Evolutionary conservation across 768 basidiomycete genomes (phyloP).

Genomic region (Tylopilus rubrobrunneus): DNA sequence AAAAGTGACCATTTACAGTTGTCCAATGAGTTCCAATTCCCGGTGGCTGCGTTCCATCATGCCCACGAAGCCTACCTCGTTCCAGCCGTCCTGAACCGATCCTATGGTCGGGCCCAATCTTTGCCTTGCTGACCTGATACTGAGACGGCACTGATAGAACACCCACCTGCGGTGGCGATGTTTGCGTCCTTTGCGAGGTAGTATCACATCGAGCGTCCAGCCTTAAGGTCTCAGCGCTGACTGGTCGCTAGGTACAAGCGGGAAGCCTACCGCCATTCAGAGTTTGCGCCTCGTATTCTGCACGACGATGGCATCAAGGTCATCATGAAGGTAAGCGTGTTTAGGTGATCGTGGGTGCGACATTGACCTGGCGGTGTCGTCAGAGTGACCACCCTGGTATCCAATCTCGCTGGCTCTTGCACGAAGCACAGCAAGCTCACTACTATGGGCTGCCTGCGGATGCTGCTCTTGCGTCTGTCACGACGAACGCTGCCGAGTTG

Average conservation of each 20-base stretch:
- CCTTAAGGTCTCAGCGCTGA: not conserved
- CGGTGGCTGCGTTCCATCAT: constrained; percentile 69
- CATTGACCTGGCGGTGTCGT: not conserved
- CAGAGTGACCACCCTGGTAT: constrained; percentile 66
- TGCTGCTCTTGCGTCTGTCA: constrained; percentile 72
- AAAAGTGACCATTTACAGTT: constrained; percentile 36
- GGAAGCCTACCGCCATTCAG: constrained; percentile 53
- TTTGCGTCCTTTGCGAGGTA: constrained; percentile 58
- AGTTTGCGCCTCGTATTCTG: constrained; percentile 54
- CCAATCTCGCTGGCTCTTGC: constrained; percentile 72
- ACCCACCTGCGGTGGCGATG: constrained; percentile 64
- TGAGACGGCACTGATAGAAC: constrained; percentile 28
- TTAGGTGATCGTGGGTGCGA: not conserved
- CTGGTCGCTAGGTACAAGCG: constrained; percentile 45
- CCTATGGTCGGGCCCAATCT: constrained; percentile 44
- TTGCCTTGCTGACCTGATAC: not conserved
- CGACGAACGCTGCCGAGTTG: constrained; percentile 62
- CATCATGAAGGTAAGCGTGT: constrained; percentile 43
- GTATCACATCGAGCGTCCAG: not conserved
- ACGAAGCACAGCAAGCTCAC: constrained; percentile 82
- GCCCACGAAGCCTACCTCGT: constrained; percentile 80
- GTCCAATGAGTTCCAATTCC: constrained; percentile 79
- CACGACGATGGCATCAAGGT: constrained; percentile 47
- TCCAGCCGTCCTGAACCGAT: constrained; percentile 67
- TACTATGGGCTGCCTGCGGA: constrained; percentile 73